A percentile compares a stretch with the other conserved stretches of the same genome.
These are phyloP conservation scores for Fusarium austroafricanum DNA, from an alignment of 2,329 filamentous ascomycete species.

Conservation along the genomic window DNA sequence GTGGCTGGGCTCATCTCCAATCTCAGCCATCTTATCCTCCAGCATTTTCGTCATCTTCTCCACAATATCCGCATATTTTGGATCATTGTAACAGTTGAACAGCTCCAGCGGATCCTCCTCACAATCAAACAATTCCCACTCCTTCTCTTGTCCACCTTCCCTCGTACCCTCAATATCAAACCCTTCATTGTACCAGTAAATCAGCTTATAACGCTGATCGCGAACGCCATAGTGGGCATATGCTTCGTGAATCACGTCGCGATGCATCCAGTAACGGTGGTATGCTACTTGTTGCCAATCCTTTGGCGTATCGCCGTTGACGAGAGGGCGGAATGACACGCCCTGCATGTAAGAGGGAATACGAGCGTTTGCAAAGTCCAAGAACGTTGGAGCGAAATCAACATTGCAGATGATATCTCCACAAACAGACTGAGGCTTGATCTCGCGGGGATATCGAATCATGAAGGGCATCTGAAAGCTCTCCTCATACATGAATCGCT, in stretches of 20 bases:
- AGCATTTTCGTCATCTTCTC: conserved; percentile 55
- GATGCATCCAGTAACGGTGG: conserved; percentile 68
- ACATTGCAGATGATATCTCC: conserved; percentile 65
- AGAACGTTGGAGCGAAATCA: conserved; percentile 64
- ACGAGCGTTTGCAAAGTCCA: conserved; percentile 57
- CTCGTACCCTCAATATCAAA: conserved; percentile 59
- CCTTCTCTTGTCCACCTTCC: conserved; percentile 55
- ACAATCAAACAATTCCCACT: conserved; percentile 68
- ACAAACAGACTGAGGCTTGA: conserved; percentile 53
- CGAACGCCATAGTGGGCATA: conserved; percentile 65
- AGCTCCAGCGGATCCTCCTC: conserved; percentile 61
- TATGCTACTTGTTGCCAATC: conserved; percentile 65
- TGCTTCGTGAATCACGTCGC: conserved; percentile 61
- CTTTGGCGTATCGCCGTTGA: conserved; percentile 52
- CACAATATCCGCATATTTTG: conserved; percentile 53
- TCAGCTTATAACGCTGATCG: conserved; percentile 64
- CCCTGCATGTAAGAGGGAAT: conserved; percentile 65
- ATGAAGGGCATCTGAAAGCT: conserved; percentile 68
- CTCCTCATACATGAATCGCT: conserved; percentile 69
- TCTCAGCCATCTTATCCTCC: conserved; percentile 63
- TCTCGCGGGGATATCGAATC: conserved; percentile 58
- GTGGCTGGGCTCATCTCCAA: conserved; percentile 59
- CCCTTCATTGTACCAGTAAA: conserved; percentile 67
- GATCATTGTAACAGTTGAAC: conserved; percentile 59
- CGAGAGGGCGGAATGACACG: conserved; percentile 54